Base-by-base conservation (phyloP, 495 filamentous ascomycete genomes). In the Daldinia vernicosa region DNA sequence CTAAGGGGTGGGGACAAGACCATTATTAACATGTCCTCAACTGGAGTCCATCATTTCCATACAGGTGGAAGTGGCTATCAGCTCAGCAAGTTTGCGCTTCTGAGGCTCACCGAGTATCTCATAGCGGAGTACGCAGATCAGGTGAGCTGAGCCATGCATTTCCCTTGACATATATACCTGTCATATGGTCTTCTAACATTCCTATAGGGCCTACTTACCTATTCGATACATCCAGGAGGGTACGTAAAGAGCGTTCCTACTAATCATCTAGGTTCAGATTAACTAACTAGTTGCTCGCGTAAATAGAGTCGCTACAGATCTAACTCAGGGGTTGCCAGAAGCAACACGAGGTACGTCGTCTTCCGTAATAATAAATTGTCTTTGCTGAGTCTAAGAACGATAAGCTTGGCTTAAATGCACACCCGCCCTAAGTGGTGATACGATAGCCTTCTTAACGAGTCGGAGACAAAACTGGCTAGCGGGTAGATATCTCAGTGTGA, bases 191-290 rank as follows among this genome's bases (percentile, higher is more conserved):
- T 1, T 19, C 47, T 64, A 30, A 71, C 52, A 4, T 24, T 27
- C 2, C 0, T 11, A 9, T 22, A 85, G 67, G 85, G 83, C 1
- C 22, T 87, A 0, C 45, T 85, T 15, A 77, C 79, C 1, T 83
- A 80, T 65, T 60, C 75, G 1, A 33, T 88, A 8, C 84, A 88
- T 75, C 85, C 86, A 1, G 84, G 84, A 0, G 78, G 78, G 43
- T 72, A 83, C 1, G 28, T 63, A 63, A 86, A 53, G 4, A 32
- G 12, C 6, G 6, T 43, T 39, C 60, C 3, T 6, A 39, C 53
- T 14, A 28, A 39, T 15, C 12, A 53, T 17, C 28, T 15, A 17
- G 63, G 33, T 39, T 14, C 8, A 24, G 9, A 7, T 43, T 28
- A 15, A 35, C 11, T 54, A 28, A 63, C 30, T n/a, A 4, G 26